phyloP scores from a whole-genome alignment of 2,329 filamentous ascomycete species.

The Xylariaceae sp. region DNA sequence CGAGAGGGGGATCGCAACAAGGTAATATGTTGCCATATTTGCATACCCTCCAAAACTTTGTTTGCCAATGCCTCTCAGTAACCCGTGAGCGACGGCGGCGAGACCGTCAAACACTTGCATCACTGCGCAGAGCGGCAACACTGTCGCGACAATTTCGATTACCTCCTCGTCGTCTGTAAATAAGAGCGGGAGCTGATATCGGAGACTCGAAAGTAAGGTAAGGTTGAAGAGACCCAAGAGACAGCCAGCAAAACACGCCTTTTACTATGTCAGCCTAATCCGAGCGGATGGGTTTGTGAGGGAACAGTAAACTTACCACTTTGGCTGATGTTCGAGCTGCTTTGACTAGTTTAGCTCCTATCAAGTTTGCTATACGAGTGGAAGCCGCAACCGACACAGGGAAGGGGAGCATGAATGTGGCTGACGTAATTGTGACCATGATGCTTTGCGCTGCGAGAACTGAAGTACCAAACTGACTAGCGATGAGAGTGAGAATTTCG shows the following conservation, averaged over 20 bases:
- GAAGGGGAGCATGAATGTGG: conserved; percentile 90
- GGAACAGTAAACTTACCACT: conserved; percentile 55
- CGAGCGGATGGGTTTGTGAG: background rate
- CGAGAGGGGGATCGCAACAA: conserved; percentile 78
- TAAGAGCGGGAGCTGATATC: conserved; percentile 70
- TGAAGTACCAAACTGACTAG: conserved; percentile 73
- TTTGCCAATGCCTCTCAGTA: conserved; percentile 80
- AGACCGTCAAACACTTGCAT: conserved; percentile 89
- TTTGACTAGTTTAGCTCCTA: conserved; percentile 77
- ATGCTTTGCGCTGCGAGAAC: conserved; percentile 86
- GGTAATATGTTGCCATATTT: conserved; percentile 82
- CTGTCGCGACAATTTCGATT: conserved; percentile 60
- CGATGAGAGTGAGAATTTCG: conserved; percentile 80
- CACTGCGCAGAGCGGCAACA: conserved; percentile 76
- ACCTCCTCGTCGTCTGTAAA: conserved; percentile 74
- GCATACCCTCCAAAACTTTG: conserved; percentile 89
- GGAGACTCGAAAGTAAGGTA: conserved; percentile 61
- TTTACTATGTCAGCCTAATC: conserved; percentile 7
- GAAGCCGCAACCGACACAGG: conserved; percentile 83
- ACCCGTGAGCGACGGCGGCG: conserved; percentile 73
- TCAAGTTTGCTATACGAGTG: conserved; percentile 86
- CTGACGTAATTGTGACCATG: conserved; percentile 69
- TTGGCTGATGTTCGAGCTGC: conserved; percentile 77
- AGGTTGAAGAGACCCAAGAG: conserved; percentile 79
- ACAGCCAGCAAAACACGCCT: conserved; percentile 59